These are phyloP conservation scores for Lyophyllum semitale DNA, from an alignment of 768 basidiomycete genomes.

Conservation along the genomic window DNA sequence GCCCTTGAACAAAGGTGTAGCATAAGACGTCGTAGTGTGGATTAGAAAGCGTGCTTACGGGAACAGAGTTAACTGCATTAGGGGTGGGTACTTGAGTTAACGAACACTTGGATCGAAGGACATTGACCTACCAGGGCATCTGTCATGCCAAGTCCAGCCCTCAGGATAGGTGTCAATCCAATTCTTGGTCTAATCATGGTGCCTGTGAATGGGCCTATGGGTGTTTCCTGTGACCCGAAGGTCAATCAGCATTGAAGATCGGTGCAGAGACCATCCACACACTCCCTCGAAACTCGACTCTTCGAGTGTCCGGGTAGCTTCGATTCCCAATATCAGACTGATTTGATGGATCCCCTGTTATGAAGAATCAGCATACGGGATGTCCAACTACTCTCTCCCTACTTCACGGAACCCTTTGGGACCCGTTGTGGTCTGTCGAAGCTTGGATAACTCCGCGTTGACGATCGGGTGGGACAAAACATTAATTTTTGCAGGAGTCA, in stretches of 20 bases:
- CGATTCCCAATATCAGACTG: conserved; percentile 79
- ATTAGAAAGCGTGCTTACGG: conserved; percentile 53
- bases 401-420: conserved; percentile 84
- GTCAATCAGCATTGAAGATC: conserved; percentile 1
- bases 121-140: conserved; percentile 63
- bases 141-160: conserved; percentile 93
- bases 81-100: conserved; percentile 4
- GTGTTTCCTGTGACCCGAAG: conserved; percentile 59
- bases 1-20: conserved; percentile 38
- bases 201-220: conserved; percentile 80
- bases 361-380: neutral
- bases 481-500: conserved; percentile 38
- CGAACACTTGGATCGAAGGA: neutral
- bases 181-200: conserved; percentile 73
- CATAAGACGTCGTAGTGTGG: neutral
- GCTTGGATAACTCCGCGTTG: conserved; percentile 70
- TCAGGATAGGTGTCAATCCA: conserved; percentile 87
- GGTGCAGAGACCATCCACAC: conserved; percentile 23
- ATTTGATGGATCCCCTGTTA: conserved; percentile 72
- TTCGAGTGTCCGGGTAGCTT: conserved; percentile 73
- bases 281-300: conserved; percentile 67
- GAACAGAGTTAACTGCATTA: conserved; percentile 64
- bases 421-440: conserved; percentile 60
- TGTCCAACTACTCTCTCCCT: conserved; percentile 4
- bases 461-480: conserved; percentile 71